Conservation (phyloP, 768 basidiomycete species). For the Tulasnella sp. region DNA sequence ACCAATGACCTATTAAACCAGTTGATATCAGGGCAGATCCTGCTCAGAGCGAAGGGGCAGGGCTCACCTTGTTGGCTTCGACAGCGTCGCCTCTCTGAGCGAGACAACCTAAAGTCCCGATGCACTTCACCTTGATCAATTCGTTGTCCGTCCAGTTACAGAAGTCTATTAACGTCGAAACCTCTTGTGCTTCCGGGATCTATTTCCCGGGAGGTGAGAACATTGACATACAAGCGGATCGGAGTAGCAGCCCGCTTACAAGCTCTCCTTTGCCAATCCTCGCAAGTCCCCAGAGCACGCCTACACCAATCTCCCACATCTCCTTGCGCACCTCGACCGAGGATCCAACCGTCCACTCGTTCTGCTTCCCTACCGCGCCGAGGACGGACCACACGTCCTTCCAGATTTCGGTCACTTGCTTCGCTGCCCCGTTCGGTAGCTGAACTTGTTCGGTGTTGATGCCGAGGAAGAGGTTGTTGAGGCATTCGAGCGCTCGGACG, state of each 20-base stretch:
- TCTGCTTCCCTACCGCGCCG: conserved; percentile 5
- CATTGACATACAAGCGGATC: not conserved
- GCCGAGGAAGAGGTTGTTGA: conserved; percentile 79
- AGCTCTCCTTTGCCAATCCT: conserved; percentile 58
- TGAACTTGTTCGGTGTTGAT: conserved; percentile 24
- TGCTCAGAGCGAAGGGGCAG: too few species aligned
- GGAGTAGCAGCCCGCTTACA: conserved; percentile 28
- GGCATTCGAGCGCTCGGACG: conserved; percentile 72
- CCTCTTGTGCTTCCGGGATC: conserved; percentile 50
- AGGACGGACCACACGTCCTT: conserved; percentile 3
- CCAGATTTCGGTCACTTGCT: conserved; percentile 35
- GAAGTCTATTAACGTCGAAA: conserved; percentile 53
- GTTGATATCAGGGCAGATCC: conserved; percentile 11
- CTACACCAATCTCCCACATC: conserved; percentile 68
- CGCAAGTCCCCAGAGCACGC: conserved; percentile 82
- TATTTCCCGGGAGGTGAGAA: conserved; percentile 21
- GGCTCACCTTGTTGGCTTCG: conserved; percentile 50
- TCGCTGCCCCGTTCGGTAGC: conserved; percentile 32
- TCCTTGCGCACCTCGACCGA: conserved; percentile 61
- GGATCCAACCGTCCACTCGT: conserved; percentile 18
- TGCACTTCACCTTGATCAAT: conserved; percentile 56
- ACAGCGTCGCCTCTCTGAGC: conserved; percentile 53
- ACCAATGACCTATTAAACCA: conserved; percentile 42
- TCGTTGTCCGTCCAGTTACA: conserved; percentile 45
- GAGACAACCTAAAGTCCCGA: conserved; percentile 77